Evolutionary conservation across 345 rosid genomes (phyloP).

Genomic region (Mercurialis annua): DNA sequence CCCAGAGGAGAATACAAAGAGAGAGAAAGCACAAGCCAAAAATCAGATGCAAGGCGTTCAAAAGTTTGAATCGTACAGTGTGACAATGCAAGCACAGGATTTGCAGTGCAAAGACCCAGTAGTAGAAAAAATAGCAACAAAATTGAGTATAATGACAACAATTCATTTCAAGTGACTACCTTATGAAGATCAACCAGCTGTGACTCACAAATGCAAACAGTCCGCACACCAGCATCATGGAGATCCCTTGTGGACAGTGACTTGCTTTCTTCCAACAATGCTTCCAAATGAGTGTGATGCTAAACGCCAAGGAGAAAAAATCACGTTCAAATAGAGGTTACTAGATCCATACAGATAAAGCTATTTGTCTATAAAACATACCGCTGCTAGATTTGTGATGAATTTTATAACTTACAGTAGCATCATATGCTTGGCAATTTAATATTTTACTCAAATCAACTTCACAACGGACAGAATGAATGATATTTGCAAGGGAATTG

Average conservation of each 20-base stretch:
- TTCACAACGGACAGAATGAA: slow-evolving; percentile 69
- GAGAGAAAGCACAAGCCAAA: not conserved
- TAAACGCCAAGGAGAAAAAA: slow-evolving; percentile 18
- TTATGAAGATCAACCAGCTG: slow-evolving; percentile 60
- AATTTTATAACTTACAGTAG: slow-evolving; percentile 51
- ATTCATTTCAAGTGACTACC: slow-evolving; percentile 41
- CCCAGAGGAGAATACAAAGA: not conserved
- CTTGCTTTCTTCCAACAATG: slow-evolving; percentile 59
- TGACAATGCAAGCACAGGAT: not conserved
- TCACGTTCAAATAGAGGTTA: too few relatives aligned
- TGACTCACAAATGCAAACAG: slow-evolving; percentile 64
- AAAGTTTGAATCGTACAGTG: not conserved
- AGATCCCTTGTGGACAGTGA: slow-evolving; percentile 53
- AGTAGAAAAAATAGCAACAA: slow-evolving; percentile 9
- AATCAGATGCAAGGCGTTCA: not conserved
- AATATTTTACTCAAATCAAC: slow-evolving; percentile 73
- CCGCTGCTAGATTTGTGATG: slow-evolving; percentile 1
- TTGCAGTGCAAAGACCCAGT: not conserved
- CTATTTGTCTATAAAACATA: slow-evolving; percentile 9
- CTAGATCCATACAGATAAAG: slow-evolving; percentile 21
- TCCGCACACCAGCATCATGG: slow-evolving; percentile 75
- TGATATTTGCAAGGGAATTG: slow-evolving; percentile 70
- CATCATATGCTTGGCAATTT: slow-evolving; percentile 76
- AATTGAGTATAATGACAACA: slow-evolving; percentile 4
- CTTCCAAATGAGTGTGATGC: slow-evolving; percentile 66